Percentiles rank a stretch among this genome's conserved stretches.
Evolutionary conservation across 306 rosid species (phyloP).

Genomic region (Quercus variabilis): DNA sequence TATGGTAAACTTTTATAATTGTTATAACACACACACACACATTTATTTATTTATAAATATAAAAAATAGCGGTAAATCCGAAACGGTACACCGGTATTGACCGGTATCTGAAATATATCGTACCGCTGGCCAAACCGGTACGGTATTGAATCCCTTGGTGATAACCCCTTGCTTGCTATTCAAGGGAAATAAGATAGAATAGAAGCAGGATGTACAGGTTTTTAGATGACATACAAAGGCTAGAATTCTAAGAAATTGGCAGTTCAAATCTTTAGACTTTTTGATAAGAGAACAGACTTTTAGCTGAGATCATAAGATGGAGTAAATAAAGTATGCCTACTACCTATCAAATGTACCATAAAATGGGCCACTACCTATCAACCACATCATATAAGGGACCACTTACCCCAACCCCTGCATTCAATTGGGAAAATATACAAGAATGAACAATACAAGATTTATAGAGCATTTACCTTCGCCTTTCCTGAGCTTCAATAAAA

Average conservation of each 20-base stretch:
- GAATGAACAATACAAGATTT: slow-evolving; percentile 5
- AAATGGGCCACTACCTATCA: not conserved
- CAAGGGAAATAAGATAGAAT: not conserved
- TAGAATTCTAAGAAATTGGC: not conserved
- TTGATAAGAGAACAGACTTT: not conserved
- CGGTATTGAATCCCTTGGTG: too few species aligned
- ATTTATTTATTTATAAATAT: too few species aligned
- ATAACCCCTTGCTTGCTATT: too few species aligned
- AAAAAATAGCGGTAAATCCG: too few species aligned
- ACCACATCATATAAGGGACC: not conserved
- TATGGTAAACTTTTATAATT: too few species aligned
- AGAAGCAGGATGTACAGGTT: not conserved
- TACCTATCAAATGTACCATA: not conserved
- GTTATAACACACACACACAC: too few species aligned
- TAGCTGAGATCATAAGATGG: not conserved
- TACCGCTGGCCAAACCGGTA: too few species aligned
- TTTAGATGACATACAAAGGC: not conserved
- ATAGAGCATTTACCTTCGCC: slow-evolving; percentile 62
- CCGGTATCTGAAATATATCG: too few species aligned
- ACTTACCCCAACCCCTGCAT: not conserved
- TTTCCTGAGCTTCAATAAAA: slow-evolving; percentile 82
- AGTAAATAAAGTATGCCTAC: not conserved
- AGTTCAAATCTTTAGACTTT: not conserved
- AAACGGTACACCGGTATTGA: too few species aligned
- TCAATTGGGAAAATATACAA: not conserved